A percentile compares a stretch with the other conserved stretches of the same genome.
Evolutionary conservation across 2,329 filamentous ascomycete genomes (phyloP).

Genomic region (Neofusicoccum ribis): DNA sequence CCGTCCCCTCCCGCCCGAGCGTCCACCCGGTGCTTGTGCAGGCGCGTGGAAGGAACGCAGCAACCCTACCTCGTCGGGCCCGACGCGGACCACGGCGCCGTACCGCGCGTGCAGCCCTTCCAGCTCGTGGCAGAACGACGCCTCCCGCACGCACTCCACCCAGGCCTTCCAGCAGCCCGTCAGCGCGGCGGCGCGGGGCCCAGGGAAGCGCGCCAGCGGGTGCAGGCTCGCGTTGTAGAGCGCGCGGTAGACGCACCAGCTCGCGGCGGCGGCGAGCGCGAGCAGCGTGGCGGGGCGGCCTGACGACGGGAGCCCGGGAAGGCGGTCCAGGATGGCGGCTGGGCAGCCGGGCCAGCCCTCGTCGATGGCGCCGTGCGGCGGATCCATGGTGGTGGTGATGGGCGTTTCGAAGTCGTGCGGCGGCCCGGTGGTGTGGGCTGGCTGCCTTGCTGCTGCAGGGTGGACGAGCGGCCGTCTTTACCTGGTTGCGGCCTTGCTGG

Average conservation of each 20-base stretch:
- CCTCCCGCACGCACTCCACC: constrained; percentile 29
- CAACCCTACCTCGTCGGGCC: constrained; percentile 30
- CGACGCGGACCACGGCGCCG: constrained; percentile 31
- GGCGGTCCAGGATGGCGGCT: not conserved
- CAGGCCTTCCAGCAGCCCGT: constrained; percentile 34
- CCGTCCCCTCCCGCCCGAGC: no score
- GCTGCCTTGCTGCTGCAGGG: not conserved
- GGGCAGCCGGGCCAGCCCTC: no score
- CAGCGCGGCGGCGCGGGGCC: constrained; percentile 22
- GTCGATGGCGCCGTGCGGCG: not conserved
- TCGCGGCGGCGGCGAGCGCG: not conserved
- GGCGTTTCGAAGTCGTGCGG: not conserved
- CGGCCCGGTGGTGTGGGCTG: not conserved
- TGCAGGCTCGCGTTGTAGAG: constrained; percentile 15
- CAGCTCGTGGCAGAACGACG: constrained; percentile 32
- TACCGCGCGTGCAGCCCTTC: constrained; percentile 30
- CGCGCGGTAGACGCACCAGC: not conserved
- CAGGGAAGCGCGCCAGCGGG: not conserved
- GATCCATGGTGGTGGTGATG: not conserved
- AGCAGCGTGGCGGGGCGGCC: not conserved
- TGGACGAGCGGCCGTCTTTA: not conserved
- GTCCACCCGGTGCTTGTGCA: not conserved
- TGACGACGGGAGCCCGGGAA: not conserved
- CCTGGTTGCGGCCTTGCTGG: not conserved
- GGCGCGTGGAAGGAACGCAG: no score